Evolutionary conservation across 176 grass and related monocot genomes (phyloP), one percentile per base, ranked within the genome.

Genomic region (Themeda triandra): DNA sequence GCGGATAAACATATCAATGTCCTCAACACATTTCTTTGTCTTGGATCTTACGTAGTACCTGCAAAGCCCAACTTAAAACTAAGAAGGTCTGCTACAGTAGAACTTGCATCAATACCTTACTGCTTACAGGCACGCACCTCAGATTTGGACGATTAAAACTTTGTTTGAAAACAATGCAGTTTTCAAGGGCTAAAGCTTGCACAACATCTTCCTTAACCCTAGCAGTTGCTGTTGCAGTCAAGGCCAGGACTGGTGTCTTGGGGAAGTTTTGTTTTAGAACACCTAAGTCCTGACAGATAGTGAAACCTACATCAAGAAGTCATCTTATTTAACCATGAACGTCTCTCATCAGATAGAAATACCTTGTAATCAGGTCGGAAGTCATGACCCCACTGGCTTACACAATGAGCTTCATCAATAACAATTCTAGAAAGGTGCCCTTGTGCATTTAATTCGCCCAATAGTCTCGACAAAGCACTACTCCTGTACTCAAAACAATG

Each of bases 311-410:
- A 72, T 89, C 19, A 79, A 64, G 68, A 63, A 6, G n/a, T 33
- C 54, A 44, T 30, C 60, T 79, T 27, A 37, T 70, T 70, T 81
- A 3, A 59, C 63, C 13, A 30, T 70, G 39, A 60, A 88, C 7
- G 53, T 54, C 17, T 69, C 21, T 72, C 25, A 39, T 66, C 13
- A 76, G 42, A 59, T 67, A 64, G 18, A 79, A 83, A 19, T 83
- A 98, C 93, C 93, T 98, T 79, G 82, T 98, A 98, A 83, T 98
- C 96, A 75, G 93, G 96, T 73, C 96, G 88, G 74, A 98, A 98
- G 86, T 98, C 96, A 83, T 98, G 96, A 9, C 96, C 96, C 96
- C 96, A 98, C 51, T 98, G 96, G 83, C 93, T 98, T 67, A 98
- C 91, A 89, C 93, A 98, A 87, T 98, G 96, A 74, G 93, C 96